Evolutionary conservation across 768 basidiomycete genomes (phyloP).

Genomic region (Naganishia randhawae): DNA sequence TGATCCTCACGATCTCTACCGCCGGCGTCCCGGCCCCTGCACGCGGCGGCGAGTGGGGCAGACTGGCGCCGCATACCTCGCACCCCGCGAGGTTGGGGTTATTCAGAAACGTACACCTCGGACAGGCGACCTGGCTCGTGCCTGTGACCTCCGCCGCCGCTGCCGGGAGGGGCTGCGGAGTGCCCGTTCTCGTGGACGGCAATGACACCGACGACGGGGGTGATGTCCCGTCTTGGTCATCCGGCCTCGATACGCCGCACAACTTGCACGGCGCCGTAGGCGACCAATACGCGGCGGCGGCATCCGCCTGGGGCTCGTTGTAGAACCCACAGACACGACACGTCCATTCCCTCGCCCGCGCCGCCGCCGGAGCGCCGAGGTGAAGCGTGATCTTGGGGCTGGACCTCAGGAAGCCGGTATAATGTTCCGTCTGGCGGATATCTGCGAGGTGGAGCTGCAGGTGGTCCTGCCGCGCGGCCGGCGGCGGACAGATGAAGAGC

Average conservation of each 20-base stretch:
- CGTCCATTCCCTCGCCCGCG: conserved; percentile 48
- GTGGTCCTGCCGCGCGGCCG: conserved; percentile 55
- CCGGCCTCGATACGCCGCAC: conserved; percentile 65
- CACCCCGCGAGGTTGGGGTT: conserved; percentile 6
- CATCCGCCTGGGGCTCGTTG: conserved; percentile 54
- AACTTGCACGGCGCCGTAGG: no score
- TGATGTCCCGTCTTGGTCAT: not conserved
- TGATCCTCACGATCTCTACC: conserved; percentile 55
- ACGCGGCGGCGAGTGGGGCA: conserved; percentile 27
- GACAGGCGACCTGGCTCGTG: conserved; percentile 59
- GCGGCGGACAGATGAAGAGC: conserved; percentile 60
- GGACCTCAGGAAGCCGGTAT: conserved; percentile 82
- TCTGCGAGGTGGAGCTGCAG: conserved; percentile 65
- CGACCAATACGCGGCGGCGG: no score
- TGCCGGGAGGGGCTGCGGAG: not conserved
- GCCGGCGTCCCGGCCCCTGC: not conserved
- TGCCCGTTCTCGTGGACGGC: not conserved
- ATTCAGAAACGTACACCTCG: conserved; percentile 89
- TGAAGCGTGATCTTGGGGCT: conserved; percentile 81
- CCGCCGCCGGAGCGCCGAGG: conserved; percentile 52
- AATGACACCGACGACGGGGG: no score
- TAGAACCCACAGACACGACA: conserved; percentile 83
- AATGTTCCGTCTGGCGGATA: conserved; percentile 76
- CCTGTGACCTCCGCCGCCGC: not conserved
- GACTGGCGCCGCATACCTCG: conserved; percentile 6